Base-by-base conservation (phyloP, 2,329 filamentous ascomycete genomes). In the Talaromyces pinophilus region DNA sequence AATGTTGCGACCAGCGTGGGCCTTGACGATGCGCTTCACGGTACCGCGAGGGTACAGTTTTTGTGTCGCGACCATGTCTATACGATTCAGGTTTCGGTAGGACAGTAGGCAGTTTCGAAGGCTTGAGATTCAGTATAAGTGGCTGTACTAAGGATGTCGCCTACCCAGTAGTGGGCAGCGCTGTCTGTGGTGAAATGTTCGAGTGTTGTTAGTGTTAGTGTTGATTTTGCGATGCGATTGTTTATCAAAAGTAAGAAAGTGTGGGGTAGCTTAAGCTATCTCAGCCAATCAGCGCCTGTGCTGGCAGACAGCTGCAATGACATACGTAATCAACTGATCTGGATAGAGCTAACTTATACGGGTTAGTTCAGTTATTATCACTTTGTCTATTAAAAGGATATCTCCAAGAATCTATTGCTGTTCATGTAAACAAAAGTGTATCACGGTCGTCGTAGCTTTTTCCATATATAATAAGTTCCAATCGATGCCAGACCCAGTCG, bases 1-100 rank as follows among this genome's bases (percentile, higher is more conserved):
- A 69, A 96, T 79, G 70, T 86, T 90, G 75, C 89, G 88, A 69
- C 91, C 90, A 8, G 92, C 90, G 78, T 96, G 92, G 19, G 92
- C 92, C 80, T 96, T 97, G 73, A 96, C 85, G 67, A 96, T 94
- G 78, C 93, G 93, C 79, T 93, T 95, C 72, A 97, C 84, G 0
- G 92, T 95, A 19, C 87, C 88, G 69, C 93, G 89, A 11, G 93
- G 93, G 74, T 96, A 97, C 15, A 92, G 83, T 72, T 92, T 94
- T 74, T 90, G 88, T 25, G 87, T 83, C 13, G 86, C 81, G 62
- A 86, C 87, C 85, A 88, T 90, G 35, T 50, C 17, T 19, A 10
- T 8, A 52, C 7, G n/a, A 25, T 48, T 17, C 2, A 3, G 2
- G 19, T 13, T 48, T 22, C 11, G 28, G 25, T 62, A 6, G 17